phyloP scores from a whole-genome alignment of 805 yeast species.

The Starmerella davenportii region DNA sequence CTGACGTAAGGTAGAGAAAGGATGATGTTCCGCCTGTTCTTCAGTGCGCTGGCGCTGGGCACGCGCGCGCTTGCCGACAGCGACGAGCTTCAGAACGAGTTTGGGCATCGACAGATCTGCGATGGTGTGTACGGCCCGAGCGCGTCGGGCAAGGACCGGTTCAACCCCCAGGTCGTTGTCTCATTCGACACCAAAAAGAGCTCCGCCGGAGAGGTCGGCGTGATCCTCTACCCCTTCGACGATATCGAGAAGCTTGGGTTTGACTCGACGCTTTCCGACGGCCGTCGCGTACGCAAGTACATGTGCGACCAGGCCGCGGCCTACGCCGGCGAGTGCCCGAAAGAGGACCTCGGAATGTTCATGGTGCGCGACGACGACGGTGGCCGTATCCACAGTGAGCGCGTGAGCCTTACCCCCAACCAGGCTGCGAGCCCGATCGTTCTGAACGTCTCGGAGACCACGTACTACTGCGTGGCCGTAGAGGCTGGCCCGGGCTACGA shows the following conservation, averaged over 20 bases:
- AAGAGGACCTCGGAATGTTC: conserved; percentile 41
- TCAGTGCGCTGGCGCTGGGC: neutral
- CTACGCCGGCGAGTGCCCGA: conserved; percentile 35
- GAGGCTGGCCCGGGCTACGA: conserved; percentile 28
- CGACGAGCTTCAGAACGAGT: conserved; percentile 25
- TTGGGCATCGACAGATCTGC: conserved; percentile 48
- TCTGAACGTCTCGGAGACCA: conserved; percentile 56
- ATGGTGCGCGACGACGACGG: conserved; percentile 33
- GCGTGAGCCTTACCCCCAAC: conserved; percentile 39
- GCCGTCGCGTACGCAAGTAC: conserved; percentile 28
- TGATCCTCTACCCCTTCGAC: conserved; percentile 67
- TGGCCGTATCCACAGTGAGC: conserved; percentile 37
- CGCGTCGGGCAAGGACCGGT: conserved; percentile 34
- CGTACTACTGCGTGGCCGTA: conserved; percentile 82
- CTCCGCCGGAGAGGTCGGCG: conserved; percentile 29
- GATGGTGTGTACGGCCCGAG: conserved; percentile 83
- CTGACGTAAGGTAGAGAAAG: neutral
- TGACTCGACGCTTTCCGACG: conserved; percentile 26
- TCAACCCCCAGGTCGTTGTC: conserved; percentile 10
- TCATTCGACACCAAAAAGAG: conserved; percentile 9
- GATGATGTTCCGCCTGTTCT: neutral
- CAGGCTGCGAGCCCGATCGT: conserved; percentile 29
- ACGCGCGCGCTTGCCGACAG: conserved; percentile 11
- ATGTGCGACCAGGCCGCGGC: conserved; percentile 62
- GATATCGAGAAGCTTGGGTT: conserved; percentile 58